Percentiles rank a stretch among this genome's conserved stretches.
phyloP scores from a whole-genome alignment of 768 basidiomycete species.

The Pulveroboletus sp. region DNA sequence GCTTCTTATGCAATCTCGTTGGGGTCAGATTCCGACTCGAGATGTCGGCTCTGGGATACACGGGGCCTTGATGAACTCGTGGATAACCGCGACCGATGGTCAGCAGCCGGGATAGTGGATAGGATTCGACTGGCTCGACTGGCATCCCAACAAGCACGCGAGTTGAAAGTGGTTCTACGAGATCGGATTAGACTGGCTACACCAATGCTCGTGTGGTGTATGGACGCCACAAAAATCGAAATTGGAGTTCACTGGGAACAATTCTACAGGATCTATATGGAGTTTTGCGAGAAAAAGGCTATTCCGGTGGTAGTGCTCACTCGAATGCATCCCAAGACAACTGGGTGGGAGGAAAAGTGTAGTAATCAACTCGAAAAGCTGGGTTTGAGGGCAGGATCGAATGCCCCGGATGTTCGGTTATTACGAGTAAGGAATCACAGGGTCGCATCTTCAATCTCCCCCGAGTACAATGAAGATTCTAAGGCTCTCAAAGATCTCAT shows the following conservation, averaged over 20 bases:
- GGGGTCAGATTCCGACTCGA: constrained; percentile 1
- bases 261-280: constrained; percentile 23
- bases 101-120: constrained; percentile 8
- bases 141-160: constrained; percentile 13
- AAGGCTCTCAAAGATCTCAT: constrained; percentile 14
- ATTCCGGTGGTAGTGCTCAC: constrained; percentile 21
- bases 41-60: constrained; percentile 25
- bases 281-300: constrained; percentile 20
- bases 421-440: constrained; percentile 12
- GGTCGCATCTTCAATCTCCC: not conserved
- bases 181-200: constrained; percentile 1
- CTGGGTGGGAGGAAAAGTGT: constrained; percentile 14
- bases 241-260: constrained; percentile 14
- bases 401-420: constrained; percentile 1
- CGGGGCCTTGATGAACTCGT: constrained; percentile 24
- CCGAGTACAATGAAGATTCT: constrained; percentile 16
- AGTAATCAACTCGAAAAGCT: constrained; percentile 9
- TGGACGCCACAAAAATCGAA: constrained; percentile 19
- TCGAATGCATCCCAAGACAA: not conserved
- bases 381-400: constrained; percentile 1
- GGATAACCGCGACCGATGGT: constrained; percentile 1
- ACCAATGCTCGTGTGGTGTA: constrained; percentile 26
- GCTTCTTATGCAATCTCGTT: constrained; percentile 4
- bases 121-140: constrained; percentile 12
- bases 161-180: constrained; percentile 15